Conservation (phyloP, 2,329 filamentous ascomycete species). For the Pseudocercospora vitis region DNA sequence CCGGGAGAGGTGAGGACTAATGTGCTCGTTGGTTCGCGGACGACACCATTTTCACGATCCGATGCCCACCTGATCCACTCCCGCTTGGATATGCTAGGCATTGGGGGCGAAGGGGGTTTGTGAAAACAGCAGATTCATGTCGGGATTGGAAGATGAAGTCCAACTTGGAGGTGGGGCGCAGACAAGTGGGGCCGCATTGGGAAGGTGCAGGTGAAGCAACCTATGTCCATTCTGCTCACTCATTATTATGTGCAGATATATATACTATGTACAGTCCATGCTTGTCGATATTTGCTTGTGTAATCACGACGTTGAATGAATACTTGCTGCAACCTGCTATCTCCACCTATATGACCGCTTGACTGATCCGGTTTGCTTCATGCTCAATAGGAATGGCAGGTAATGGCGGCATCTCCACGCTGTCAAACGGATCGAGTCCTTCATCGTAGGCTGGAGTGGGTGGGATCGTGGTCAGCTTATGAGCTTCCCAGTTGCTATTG, state of each 20-base stretch:
- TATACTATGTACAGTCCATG: constrained; percentile 14
- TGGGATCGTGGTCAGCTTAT: constrained; percentile 43
- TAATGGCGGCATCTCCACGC: constrained; percentile 23
- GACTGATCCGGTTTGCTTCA: constrained; percentile 11
- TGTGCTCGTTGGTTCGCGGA: constrained; percentile 61
- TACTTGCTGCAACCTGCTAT: background rate
- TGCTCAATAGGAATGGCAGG: constrained; percentile 20
- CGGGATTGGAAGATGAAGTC: constrained; percentile 2
- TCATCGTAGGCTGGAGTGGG: constrained; percentile 40
- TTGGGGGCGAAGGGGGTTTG: too few relatives aligned
- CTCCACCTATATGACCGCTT: constrained; percentile 16
- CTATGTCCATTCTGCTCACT: background rate
- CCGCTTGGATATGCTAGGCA: constrained; percentile 55
- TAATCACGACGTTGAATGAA: background rate
- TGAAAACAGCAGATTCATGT: too few relatives aligned
- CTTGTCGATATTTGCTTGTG: constrained; percentile 7
- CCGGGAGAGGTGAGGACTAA: constrained; percentile 62
- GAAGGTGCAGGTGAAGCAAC: constrained; percentile 9
- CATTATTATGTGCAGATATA: constrained; percentile 10
- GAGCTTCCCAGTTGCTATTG: constrained; percentile 33
- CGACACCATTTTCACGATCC: constrained; percentile 37
- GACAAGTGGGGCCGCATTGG: background rate
- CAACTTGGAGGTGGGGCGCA: background rate
- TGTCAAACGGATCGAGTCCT: constrained; percentile 42
- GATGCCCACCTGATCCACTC: constrained; percentile 61